Evolutionary conservation across 192 early-diverging fungal species (phyloP).

Genomic region (Backusella tuberculispora): DNA sequence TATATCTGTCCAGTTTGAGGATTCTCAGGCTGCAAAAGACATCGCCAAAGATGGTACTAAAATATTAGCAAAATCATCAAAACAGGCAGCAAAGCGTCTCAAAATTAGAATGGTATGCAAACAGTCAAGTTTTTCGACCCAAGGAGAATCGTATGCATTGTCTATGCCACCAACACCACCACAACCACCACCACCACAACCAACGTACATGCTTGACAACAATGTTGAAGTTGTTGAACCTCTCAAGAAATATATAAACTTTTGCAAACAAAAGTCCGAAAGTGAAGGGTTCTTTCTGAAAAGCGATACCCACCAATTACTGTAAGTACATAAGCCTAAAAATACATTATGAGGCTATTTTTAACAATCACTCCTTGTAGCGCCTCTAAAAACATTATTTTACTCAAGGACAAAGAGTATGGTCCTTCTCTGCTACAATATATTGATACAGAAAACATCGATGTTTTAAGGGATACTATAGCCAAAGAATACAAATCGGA

Average conservation of each 20-base stretch:
- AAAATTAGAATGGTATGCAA: conserved; percentile 13
- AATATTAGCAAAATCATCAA: conserved; percentile 17
- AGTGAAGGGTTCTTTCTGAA: neutral
- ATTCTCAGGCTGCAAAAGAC: conserved; percentile 12
- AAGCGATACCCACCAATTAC: conserved; percentile 3
- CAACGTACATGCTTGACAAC: conserved; percentile 16
- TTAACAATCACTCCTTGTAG: conserved; percentile 19
- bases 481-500: conserved; percentile 13
- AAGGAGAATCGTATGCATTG: neutral
- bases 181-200: neutral
- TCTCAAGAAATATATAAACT: conserved; percentile 12
- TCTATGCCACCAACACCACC: conserved; percentile 7
- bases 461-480: conserved; percentile 14
- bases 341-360: conserved; percentile 19
- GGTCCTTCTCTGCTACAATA: neutral
- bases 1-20: conserved; percentile 18
- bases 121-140: neutral
- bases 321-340: conserved; percentile 23
- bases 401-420: conserved; percentile 13
- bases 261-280: conserved; percentile 15
- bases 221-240: conserved; percentile 14
- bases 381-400: conserved; percentile 13
- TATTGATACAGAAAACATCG: conserved; percentile 18
- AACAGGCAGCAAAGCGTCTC: conserved; percentile 17
- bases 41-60: conserved; percentile 18